Evolutionary conservation across 306 rosid genomes (phyloP).

Genomic region (Alnus glutinosa): DNA sequence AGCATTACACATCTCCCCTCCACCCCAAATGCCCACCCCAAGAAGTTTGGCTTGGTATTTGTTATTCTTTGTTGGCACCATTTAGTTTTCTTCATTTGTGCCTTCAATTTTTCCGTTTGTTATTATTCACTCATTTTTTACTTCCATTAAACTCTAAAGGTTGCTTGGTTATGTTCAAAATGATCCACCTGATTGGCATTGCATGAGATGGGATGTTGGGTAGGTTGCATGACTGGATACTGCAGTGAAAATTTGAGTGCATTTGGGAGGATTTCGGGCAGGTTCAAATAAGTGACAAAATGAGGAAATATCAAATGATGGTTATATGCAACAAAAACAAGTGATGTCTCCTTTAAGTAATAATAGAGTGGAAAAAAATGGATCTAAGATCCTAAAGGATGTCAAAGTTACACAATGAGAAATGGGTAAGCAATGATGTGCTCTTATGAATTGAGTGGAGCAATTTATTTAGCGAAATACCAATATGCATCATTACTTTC

Average conservation of each 20-base stretch:
- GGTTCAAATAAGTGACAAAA: conserved; percentile 14
- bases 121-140: background rate
- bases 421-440: background rate
- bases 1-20: background rate
- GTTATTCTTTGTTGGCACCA: background rate
- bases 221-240: background rate
- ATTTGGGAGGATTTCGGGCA: background rate
- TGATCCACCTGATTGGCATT: background rate
- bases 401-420: background rate
- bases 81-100: background rate
- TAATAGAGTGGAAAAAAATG: background rate
- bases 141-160: background rate
- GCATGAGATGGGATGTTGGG: conserved; percentile 7
- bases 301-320: conserved; percentile 10
- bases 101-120: background rate
- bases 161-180: background rate
- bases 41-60: background rate
- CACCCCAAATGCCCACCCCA: background rate
- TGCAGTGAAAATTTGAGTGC: background rate
- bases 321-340: background rate
- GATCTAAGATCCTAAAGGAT: background rate
- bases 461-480: background rate
- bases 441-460: background rate
- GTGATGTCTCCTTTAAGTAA: background rate
- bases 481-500: background rate